Evolutionary conservation across 1,284 basidiomycete species (phyloP).

Genomic region (Serendipita sp.): DNA sequence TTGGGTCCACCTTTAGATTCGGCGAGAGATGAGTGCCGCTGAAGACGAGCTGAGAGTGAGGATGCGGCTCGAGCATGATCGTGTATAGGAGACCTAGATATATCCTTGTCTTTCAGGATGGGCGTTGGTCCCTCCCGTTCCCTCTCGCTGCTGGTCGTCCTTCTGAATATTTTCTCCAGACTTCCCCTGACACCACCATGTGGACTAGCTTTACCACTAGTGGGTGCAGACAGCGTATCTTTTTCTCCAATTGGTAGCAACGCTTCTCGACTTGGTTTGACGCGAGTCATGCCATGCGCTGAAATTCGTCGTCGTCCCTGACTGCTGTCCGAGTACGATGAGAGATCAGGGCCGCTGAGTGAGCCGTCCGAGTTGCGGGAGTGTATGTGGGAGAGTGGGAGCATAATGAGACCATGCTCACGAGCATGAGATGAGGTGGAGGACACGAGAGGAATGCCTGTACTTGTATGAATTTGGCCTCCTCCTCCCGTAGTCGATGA

Average conservation of each 20-base stretch:
- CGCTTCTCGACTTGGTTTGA: conserved; percentile 11
- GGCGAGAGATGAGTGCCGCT: not conserved
- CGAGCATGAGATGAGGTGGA: not conserved
- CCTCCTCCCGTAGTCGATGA: not conserved
- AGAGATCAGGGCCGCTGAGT: conserved; percentile 7
- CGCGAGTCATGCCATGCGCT: not conserved
- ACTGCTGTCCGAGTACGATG: conserved; percentile 3
- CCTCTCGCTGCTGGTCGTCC: conserved; percentile 3
- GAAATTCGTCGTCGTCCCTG: conserved; percentile 3
- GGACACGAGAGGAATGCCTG: not conserved
- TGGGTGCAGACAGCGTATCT: not conserved
- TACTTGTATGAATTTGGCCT: not conserved
- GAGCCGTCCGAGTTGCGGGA: conserved; percentile 10
- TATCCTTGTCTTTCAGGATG: not conserved
- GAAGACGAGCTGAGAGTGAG: not conserved
- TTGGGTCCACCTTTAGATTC: not conserved
- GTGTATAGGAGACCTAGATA: not conserved
- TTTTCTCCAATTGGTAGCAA: conserved; percentile 11
- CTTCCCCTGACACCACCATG: conserved; percentile 9
- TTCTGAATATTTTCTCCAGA: conserved; percentile 13
- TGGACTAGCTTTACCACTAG: not conserved
- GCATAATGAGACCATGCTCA: not conserved
- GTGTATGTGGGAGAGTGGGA: conserved; percentile 4
- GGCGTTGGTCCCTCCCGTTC: not conserved
- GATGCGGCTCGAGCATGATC: conserved; percentile 7